A percentile compares a stretch with the other conserved stretches of the same genome.
Conservation (phyloP, 345 rosid species). For the Xanthoceras sorbifolium region DNA sequence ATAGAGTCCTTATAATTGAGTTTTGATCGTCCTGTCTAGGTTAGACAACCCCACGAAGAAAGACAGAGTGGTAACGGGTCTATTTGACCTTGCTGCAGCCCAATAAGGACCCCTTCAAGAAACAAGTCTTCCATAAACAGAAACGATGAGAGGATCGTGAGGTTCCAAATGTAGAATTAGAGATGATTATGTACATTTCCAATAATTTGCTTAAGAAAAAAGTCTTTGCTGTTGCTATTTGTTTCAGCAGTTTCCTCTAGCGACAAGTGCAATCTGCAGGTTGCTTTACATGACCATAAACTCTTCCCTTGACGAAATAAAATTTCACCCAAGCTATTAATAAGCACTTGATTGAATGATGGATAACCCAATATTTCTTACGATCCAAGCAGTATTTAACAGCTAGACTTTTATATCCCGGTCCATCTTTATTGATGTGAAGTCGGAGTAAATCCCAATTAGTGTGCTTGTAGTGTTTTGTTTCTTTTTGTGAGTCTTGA, state of each 20-base stretch:
- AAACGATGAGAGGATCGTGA: neutral
- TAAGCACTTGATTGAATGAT: neutral
- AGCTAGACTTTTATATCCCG: neutral
- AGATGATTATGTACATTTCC: neutral
- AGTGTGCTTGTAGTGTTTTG: no score
- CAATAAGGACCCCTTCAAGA: no score
- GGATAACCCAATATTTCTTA: neutral
- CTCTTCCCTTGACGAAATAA: neutral
- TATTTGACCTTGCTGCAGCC: neutral
- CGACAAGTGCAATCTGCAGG: constrained; percentile 11
- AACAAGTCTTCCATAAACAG: no score
- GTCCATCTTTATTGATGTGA: neutral
- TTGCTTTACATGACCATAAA: neutral
- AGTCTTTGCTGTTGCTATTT: no score
- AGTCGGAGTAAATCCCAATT: neutral
- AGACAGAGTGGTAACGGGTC: neutral
- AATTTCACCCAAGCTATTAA: neutral
- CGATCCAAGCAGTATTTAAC: neutral
- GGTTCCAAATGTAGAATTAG: neutral
- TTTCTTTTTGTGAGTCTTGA: neutral
- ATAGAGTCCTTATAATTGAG: neutral
- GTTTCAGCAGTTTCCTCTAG: no score
- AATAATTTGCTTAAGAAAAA: neutral
- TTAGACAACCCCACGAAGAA: neutral
- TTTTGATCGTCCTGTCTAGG: neutral